Base-by-base conservation (phyloP, 768 basidiomycete species). In the Dentipellis sp. region DNA sequence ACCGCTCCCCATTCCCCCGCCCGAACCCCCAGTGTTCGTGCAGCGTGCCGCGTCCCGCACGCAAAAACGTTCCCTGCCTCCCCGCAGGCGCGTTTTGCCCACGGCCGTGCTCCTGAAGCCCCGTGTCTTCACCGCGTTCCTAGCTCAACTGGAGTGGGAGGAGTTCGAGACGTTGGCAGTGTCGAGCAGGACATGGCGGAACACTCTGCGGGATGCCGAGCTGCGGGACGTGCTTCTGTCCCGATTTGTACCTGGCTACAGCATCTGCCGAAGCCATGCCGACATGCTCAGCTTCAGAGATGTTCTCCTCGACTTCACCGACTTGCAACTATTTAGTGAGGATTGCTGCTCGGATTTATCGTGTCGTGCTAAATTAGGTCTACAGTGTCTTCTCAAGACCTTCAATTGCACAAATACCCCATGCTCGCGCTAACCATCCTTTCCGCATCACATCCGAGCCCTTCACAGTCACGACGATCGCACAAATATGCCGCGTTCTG, bases 351-450 rank as follows among this genome's bases (percentile, higher is more conserved):
- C 56, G 54, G 46, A 49, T 21, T 8, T 5, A 7, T 19, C 17
- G 5, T 55, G 38, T 10, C 37, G n/a, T 53, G 40, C 4, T 50
- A 14, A 23, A 36, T 10, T 6, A 12, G 10, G 50, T 21, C 49
- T 45, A 40, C 61, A 89, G 88, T 86, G 59, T 70, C 82, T 50
- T 88, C 88, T 0, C 84, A 85, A 62, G 72, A 72, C 10, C 69
- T 83, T 10, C 78, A 82, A 0, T 74, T 89, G 21, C 86, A 88
- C 61, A 75, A 74, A 36, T 91, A 91, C 62, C 88, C 88, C 0
- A 80, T 80, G 65, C 81, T 84, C 56, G 81, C 86, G 16, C 73
- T 88, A 8, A 69, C 76, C 19, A 63, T 72, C n/a, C 69, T 86
- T 38, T 77, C 77, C 12, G 67, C 71, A 5, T 57, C 73, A 3